Evolutionary conservation across 2,329 filamentous ascomycete species (phyloP).

Genomic region (Ophiosphaerella herpotricha): DNA sequence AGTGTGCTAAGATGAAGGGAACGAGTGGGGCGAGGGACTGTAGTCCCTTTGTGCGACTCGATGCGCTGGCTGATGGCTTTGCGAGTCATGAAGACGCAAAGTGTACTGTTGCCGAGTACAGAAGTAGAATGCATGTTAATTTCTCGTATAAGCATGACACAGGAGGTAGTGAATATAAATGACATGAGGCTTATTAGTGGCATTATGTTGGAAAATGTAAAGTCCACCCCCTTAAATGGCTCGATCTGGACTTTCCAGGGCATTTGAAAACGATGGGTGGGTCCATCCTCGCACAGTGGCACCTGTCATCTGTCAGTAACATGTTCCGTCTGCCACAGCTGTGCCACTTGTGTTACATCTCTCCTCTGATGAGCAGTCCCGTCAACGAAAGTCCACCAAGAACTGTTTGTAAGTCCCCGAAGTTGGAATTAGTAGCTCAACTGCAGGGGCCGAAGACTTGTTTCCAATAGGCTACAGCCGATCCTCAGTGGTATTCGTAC

Average conservation of each 20-base stretch:
- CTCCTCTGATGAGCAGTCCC: neutral
- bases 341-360: neutral
- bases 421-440: too few relatives aligned
- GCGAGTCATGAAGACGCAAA: neutral
- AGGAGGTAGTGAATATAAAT: too few relatives aligned
- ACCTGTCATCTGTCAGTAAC: constrained; percentile 33
- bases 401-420: too few relatives aligned
- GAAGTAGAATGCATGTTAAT: too few relatives aligned
- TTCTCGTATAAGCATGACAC: too few relatives aligned
- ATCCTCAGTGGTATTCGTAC: too few relatives aligned
- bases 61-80: neutral
- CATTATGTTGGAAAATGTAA: constrained; percentile 1
- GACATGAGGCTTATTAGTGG: too few relatives aligned
- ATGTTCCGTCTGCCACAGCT: constrained; percentile 9
- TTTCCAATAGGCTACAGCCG: too few relatives aligned
- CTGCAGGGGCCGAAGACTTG: too few relatives aligned
- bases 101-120: too few relatives aligned
- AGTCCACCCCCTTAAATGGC: neutral
- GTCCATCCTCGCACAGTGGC: constrained; percentile 21
- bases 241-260: neutral
- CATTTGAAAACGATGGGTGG: constrained; percentile 1
- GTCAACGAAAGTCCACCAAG: neutral
- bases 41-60: neutral
- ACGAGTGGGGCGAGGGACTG: neutral
- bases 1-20: neutral